phyloP scores from a whole-genome alignment of 805 yeast genomes.

The Schizosaccharomyces cryophilus region DNA sequence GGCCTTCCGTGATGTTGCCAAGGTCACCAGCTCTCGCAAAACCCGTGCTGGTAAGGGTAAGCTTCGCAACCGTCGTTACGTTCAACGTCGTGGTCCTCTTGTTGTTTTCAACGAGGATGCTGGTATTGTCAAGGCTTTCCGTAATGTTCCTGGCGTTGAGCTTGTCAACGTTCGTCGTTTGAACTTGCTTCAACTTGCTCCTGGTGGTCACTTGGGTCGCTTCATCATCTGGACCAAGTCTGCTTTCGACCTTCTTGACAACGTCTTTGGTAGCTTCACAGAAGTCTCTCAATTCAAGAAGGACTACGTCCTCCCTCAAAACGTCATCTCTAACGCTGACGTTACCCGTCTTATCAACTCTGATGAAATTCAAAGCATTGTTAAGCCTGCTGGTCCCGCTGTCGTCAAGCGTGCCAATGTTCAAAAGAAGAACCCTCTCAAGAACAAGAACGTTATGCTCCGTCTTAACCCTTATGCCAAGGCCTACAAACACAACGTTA shows the following conservation, averaged over 20 bases:
- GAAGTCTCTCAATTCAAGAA: constrained; percentile 55
- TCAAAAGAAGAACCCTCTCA: constrained; percentile 96
- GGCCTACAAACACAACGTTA: constrained; percentile 22
- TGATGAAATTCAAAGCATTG: constrained; percentile 93
- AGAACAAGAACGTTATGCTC: constrained; percentile 94
- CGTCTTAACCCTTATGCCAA: constrained; percentile 99
- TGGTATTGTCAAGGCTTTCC: constrained; percentile 93
- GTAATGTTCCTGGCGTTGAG: constrained; percentile 99
- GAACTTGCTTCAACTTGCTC: constrained; percentile 94
- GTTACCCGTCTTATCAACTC: constrained; percentile 94
- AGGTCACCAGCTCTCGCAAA: constrained; percentile 95
- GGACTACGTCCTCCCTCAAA: constrained; percentile 76
- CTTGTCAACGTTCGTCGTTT: constrained; percentile 75
- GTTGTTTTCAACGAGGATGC: constrained; percentile 88
- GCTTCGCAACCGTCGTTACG: constrained; percentile 97
- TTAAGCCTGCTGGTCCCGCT: constrained; percentile 88
- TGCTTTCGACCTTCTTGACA: constrained; percentile 90
- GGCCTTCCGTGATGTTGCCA: constrained; percentile 94
- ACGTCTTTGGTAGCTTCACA: constrained; percentile 87
- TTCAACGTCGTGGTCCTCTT: constrained; percentile 98
- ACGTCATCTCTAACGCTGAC: constrained; percentile 89
- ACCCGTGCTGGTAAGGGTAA: constrained; percentile 99
- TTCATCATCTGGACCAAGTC: constrained; percentile 98
- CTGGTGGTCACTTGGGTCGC: constrained; percentile 99
- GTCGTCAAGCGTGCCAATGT: constrained; percentile 84